Evolutionary conservation across 2,329 filamentous ascomycete genomes (phyloP).

Genomic region (Lasiodiplodia hormozganensis): DNA sequence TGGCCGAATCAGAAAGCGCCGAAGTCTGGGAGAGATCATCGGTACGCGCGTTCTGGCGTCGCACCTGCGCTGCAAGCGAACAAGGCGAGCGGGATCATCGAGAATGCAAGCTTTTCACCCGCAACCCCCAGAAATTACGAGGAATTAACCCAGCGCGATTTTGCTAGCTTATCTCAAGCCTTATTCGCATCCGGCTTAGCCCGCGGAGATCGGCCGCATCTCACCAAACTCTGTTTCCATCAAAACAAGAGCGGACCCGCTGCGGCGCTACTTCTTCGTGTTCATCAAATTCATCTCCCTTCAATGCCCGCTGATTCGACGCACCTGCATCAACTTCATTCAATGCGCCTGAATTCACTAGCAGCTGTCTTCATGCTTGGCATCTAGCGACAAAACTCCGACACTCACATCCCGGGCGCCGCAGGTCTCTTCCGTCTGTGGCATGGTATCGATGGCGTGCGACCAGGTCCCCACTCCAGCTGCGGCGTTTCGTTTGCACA

Average conservation of each 20-base stretch:
- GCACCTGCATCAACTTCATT: too few species aligned
- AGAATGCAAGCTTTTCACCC: neutral
- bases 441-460: neutral
- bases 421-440: neutral
- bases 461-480: neutral
- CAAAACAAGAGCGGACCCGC: too few species aligned
- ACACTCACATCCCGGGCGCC: neutral
- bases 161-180: neutral
- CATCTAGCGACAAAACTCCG: too few species aligned
- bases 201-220: neutral
- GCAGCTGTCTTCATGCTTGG: too few species aligned
- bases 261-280: too few species aligned
- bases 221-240: neutral
- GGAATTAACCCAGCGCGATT: neutral
- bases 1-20: neutral
- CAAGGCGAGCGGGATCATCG: neutral
- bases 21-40: neutral
- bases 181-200: neutral
- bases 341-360: too few species aligned
- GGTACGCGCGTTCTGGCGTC: neutral
- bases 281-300: too few species aligned
- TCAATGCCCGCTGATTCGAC: too few species aligned
- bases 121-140: neutral
- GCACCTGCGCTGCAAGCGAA: neutral
- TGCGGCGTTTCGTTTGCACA: neutral